A percentile compares a stretch with the other conserved stretches of the same genome.
Evolutionary conservation across 108 stramenopile species (phyloP).

Genomic region (Stephanodiscus minutulus): DNA sequence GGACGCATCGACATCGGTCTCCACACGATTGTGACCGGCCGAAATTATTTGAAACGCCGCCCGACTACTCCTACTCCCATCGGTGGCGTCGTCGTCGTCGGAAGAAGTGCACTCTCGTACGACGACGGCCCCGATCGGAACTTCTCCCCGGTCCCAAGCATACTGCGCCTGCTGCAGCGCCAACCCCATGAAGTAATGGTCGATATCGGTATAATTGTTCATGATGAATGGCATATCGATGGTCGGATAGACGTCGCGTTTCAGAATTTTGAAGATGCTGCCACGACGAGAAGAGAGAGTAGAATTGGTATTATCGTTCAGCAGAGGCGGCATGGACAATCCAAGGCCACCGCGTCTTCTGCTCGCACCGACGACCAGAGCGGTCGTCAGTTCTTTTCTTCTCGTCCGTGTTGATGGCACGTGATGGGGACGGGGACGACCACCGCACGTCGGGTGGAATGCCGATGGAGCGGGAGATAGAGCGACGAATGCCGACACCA

Average conservation of each 20-base stretch:
- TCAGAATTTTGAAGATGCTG: conserved; percentile 7
- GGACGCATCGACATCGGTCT: conserved; percentile 76
- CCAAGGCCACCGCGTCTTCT: neutral
- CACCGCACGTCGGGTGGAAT: neutral
- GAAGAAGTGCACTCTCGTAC: conserved; percentile 33
- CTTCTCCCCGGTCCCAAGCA: conserved; percentile 65
- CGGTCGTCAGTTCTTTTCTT: neutral
- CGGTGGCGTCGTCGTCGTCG: conserved; percentile 5
- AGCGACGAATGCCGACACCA: neutral
- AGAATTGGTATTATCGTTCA: neutral
- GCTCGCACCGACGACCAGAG: neutral
- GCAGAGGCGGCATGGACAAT: neutral
- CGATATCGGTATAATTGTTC: conserved; percentile 16
- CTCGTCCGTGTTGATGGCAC: neutral
- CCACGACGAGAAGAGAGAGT: neutral
- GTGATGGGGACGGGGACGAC: neutral
- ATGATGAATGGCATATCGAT: neutral
- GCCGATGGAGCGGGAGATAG: neutral
- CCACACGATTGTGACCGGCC: conserved; percentile 75
- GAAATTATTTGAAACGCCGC: conserved; percentile 64
- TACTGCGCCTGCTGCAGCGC: conserved; percentile 65
- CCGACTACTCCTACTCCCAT: conserved; percentile 5
- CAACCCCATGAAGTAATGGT: conserved; percentile 71
- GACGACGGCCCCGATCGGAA: conserved; percentile 84
- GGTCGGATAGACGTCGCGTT: conserved; percentile 9